Evolutionary conservation across 2,329 filamentous ascomycete genomes (phyloP), one percentile per base, ranked within the genome.

Genomic region (Paraphaeosphaeria minitans): DNA sequence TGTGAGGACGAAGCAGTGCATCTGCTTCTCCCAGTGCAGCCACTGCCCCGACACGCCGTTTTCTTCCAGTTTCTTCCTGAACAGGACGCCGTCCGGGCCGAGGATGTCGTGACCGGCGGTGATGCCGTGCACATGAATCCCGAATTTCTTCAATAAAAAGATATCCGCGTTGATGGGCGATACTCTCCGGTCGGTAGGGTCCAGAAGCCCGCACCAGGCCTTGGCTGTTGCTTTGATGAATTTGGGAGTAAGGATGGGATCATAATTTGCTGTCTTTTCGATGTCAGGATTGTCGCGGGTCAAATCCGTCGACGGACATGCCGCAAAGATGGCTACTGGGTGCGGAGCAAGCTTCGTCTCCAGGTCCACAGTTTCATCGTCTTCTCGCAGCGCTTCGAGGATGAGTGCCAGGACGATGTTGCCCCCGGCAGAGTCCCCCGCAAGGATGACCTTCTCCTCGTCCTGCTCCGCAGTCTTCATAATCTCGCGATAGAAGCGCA

Each of bases 1-100:
- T 1, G 82, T 80, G 37, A 87, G 68, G 1, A 83, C 79, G 53
- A 86, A 87, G 59, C 83, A 85, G 69, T 87, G 85, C 82, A 87
- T 87, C 72, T 86, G 83, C 19, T 81, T 81, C 19, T 84, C 80
- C 85, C 85, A 87, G 10, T 84, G 75, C 42, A 87, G 63, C 85
- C 85, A 87, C 56, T 83, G 75, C 0, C 85, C 85, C 1, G 70
- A 50, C 0, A 87, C 77, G 0, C 70, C 67, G 16, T 73, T 66
- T 45, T 80, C 68, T 29, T 75, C 73, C 7, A 80, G 82, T 55
- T 76, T 79, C 2, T 83, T 77, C 5, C 82, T 68, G 50, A 86
- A 84, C 0, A 77, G 61, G 1, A 83, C 41, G 1, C 79, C 82
- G 62, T 87, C 85, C 0, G 84, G 84, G 0, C 77, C 76, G 2